Base-by-base conservation (phyloP, 805 yeast species). In the Tetrapisispora nanseiensis region DNA sequence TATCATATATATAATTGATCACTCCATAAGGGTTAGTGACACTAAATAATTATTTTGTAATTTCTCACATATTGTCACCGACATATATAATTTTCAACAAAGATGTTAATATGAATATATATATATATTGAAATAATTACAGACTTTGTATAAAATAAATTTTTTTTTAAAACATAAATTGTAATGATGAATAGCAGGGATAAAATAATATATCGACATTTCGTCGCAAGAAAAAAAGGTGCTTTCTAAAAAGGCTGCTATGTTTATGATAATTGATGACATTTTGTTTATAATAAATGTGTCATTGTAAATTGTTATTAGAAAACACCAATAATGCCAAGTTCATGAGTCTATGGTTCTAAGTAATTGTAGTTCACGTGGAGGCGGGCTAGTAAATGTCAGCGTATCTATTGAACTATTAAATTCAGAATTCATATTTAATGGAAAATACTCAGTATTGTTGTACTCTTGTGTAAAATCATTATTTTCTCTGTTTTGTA, bases 381-480 rank as follows among this genome's bases (percentile, higher is more conserved):
- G 30, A 10, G 38, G 30, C 5, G 38, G 21, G 7, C 22, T 35
- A 24, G 29, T 18, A 24, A 35, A 16, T 16, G 23, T 35, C 18
- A 35, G 15, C 10, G 38, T 35, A 18, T 35, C 38, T 8, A 35
- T 10, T 11, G 38, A 35, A 12, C 38, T 35, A 35, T 35, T 35
- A 26, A 35, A 35, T 13, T 35, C 38, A 12, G 38, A 24, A 8
- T 35, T 35, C 4, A 35, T 16, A 16, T 24, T 24, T 16, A 35
- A 24, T 24, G 21, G 21, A n/a, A 15, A 12, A 26, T 35, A 24
- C 15, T 35, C 23, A 16, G 37, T n/a, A 13, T 12, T 21, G 18
- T 35, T 35, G 19, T 6, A 20, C 13, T 12, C 16, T 10, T 35
- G n/a, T 20, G 18, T 11, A 16, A 18, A 24, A 11, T 15, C 30